A percentile compares a stretch with the other conserved stretches of the same genome.
phyloP scores from a whole-genome alignment of 345 rosid species.

The Eucalyptus tenuipes region DNA sequence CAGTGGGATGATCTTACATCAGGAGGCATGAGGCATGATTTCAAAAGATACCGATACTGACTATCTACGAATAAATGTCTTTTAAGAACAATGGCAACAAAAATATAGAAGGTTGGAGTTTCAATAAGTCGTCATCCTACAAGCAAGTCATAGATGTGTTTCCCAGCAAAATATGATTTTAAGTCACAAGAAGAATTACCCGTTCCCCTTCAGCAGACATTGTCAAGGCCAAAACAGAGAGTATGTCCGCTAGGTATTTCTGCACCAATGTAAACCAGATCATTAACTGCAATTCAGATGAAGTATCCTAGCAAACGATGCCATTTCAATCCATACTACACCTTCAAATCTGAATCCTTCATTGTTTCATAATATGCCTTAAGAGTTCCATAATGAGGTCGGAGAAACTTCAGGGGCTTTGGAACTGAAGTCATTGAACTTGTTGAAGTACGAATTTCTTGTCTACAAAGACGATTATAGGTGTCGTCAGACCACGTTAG shows the following conservation, averaged over 20 bases:
- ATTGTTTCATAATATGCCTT: conserved; percentile 55
- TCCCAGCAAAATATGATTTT: not conserved
- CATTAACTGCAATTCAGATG: not conserved
- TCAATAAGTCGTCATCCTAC: not conserved
- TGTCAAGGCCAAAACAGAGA: conserved; percentile 86
- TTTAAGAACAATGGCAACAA: not conserved
- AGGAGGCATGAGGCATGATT: not conserved
- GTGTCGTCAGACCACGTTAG: not conserved
- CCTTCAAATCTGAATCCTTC: conserved; percentile 71
- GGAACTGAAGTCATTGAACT: conserved; percentile 99
- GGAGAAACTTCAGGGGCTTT: conserved; percentile 93
- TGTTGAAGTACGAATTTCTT: conserved; percentile 82
- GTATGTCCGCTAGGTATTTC: conserved; percentile 79
- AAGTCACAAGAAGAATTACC: conserved; percentile 29
- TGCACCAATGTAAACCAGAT: conserved; percentile 19
- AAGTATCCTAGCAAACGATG: not conserved
- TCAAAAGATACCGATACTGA: not conserved
- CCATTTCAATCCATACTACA: conserved; percentile 1
- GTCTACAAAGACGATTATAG: conserved; percentile 26
- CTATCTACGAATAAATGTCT: not conserved
- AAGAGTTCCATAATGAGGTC: conserved; percentile 88
- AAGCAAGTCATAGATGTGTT: not conserved
- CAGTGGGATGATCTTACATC: not conserved
- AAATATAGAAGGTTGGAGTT: not conserved
- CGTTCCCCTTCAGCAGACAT: conserved; percentile 96